Conservation (phyloP, 1,284 basidiomycete genomes). For the Entoloma clypeatum region DNA sequence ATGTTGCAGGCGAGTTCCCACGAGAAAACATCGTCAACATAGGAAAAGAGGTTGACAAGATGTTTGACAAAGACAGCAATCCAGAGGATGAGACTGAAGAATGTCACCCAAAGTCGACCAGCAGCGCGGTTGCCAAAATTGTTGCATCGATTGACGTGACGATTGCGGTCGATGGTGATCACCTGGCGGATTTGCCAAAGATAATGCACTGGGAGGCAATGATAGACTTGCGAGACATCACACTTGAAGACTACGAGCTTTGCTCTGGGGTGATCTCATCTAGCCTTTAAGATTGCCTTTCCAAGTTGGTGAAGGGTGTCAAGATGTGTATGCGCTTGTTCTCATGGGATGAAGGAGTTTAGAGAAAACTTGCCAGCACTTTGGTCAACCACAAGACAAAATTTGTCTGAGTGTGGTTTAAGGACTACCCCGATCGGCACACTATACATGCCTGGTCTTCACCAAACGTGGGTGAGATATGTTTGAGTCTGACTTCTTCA, state of each 20-base stretch:
- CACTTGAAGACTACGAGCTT: slow-evolving; percentile 32
- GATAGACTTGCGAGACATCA: slow-evolving; percentile 36
- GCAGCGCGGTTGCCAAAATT: slow-evolving; percentile 31
- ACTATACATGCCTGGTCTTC: too few species aligned
- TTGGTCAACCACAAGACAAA: slow-evolving; percentile 36
- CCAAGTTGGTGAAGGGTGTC: slow-evolving; percentile 26
- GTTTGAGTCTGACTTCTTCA: slow-evolving; percentile 26
- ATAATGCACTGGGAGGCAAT: slow-evolving; percentile 31
- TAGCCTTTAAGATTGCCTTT: slow-evolving; percentile 10
- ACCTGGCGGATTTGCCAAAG: slow-evolving; percentile 42
- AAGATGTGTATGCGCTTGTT: slow-evolving; percentile 18
- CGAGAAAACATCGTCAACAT: slow-evolving; percentile 37
- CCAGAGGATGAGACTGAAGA: slow-evolving; percentile 33
- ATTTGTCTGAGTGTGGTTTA: slow-evolving; percentile 32
- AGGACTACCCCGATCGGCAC: too few species aligned
- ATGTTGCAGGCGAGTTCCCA: slow-evolving; percentile 7
- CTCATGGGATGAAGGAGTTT: slow-evolving; percentile 33
- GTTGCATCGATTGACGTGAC: slow-evolving; percentile 28
- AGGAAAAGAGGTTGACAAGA: slow-evolving; percentile 24
- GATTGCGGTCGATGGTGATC: slow-evolving; percentile 23
- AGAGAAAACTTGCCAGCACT: slow-evolving; percentile 28
- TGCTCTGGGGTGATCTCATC: neutral
- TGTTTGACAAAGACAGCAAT: slow-evolving; percentile 21
- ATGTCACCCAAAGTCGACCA: slow-evolving; percentile 24
- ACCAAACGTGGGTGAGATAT: too few species aligned